Evolutionary conservation across 441 rosid genomes (phyloP).

Genomic region (Metrosideros polymorpha): DNA sequence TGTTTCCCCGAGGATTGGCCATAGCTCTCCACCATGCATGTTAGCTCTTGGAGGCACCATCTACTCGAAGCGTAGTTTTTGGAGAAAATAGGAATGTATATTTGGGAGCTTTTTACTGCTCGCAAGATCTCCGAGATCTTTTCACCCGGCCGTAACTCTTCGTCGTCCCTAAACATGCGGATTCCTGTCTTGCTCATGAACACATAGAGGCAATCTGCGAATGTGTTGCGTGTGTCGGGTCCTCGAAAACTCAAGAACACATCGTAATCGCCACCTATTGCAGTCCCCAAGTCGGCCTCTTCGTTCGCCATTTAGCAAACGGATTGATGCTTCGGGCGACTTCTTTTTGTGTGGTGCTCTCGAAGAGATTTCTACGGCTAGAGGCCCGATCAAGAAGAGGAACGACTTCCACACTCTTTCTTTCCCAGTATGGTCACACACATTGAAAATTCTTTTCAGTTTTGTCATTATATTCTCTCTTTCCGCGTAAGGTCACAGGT

Average conservation of each 20-base stretch:
- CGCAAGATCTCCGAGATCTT: not conserved
- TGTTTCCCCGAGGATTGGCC: no score
- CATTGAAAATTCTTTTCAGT: no score
- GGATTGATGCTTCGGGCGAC: no score
- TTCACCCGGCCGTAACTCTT: not conserved
- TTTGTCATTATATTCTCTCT: no score
- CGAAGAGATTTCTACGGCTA: not conserved
- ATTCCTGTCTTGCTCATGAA: not conserved
- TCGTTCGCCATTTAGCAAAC: accelerated
- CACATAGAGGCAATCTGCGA: not conserved
- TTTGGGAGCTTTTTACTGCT: not conserved
- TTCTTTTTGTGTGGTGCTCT: not conserved
- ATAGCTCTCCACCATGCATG: no score
- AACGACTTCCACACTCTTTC: not conserved
- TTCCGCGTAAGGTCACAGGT: no score
- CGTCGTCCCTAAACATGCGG: not conserved
- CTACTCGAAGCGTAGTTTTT: not conserved
- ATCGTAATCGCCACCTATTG: accelerated
- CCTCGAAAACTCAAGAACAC: not conserved
- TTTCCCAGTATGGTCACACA: no score
- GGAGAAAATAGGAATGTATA: not conserved
- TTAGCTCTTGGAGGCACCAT: no score
- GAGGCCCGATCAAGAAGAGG: not conserved
- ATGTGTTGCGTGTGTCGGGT: accelerated
- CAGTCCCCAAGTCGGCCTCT: not conserved